phyloP scores from a whole-genome alignment of 768 basidiomycete species.

The Leccinum imitatum region DNA sequence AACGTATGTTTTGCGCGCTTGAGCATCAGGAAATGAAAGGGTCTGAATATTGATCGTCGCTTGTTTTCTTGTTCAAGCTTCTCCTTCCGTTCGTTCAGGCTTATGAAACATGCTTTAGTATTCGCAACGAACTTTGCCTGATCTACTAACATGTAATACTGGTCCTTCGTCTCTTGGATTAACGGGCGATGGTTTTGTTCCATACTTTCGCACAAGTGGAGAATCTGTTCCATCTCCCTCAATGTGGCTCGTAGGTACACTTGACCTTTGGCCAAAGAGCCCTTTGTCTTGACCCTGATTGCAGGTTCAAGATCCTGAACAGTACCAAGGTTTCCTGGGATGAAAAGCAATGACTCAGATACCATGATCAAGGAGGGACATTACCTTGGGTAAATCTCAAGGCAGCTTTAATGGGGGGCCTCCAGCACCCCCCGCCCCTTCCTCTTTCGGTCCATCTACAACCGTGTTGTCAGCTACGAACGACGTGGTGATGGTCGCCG shows the following conservation, averaged over 20 bases:
- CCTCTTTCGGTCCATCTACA: too few relatives aligned
- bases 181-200: not conserved
- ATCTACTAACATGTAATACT: not conserved
- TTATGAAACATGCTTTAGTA: not conserved
- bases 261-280: not conserved
- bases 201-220: not conserved
- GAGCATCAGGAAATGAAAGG: not conserved
- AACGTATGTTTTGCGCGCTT: constrained; percentile 4
- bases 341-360: not conserved
- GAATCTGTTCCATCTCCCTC: constrained; percentile 11
- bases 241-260: constrained; percentile 11
- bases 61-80: not conserved
- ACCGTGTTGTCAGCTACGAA: too few relatives aligned
- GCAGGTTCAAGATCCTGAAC: constrained; percentile 1
- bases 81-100: not conserved
- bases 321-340: constrained; percentile 1
- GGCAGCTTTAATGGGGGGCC: too few relatives aligned
- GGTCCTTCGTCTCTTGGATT: not conserved
- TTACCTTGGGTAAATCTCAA: too few relatives aligned
- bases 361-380: too few relatives aligned
- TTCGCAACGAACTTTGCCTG: not conserved
- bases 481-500: too few relatives aligned
- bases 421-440: too few relatives aligned
- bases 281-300: not conserved
- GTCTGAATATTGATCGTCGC: not conserved